Evolutionary conservation across 805 yeast species (phyloP), one percentile per base, ranked within the genome.

Genomic region (Naumovozyma castellii): DNA sequence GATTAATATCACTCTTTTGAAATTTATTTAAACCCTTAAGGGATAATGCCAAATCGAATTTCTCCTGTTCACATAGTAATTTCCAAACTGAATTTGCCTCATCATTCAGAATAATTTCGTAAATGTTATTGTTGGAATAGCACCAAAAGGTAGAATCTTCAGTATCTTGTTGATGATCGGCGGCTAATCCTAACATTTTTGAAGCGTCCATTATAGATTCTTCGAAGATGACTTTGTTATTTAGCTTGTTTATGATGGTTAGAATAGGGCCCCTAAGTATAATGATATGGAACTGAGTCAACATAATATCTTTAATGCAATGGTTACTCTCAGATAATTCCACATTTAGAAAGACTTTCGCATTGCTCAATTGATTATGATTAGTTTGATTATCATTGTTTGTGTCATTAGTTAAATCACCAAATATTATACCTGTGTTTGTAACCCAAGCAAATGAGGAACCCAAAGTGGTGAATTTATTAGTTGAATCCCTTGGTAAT

Each of bases 41-140:
- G 1, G 56, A 46, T 35, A 84, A 62, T 0, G 96, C 95, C 34
- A 75, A 76, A 14, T 80, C 84, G 57, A 69, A 90, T 41, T 73
- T 61, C 5, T 66, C 58, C 37, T 65, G 66, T 3, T 68, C 69
- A n/a, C 78, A 54, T 50, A 79, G 58, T 0, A 74, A 65, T 39
- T 72, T 73, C 95, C 97, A 85, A 2, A 88, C 78, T 18, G 82
- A 82, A 3, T 71, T 65, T 3, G 78, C 67, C 57, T 90, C 97
- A 51, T 81, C 72, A 28, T 71, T 71, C 10, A 84, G 65, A 8
- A 80, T 69, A 5, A 92, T 61, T 56, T 92, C 98, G 54, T 72
- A 83, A 8, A 92, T 75, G 36, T 68, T 68, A 4, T 62, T 53
- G 10, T 64, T 59, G 0, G 92, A 75, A 50, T 67, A 84, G 3